These are phyloP conservation scores for Naganishia vishniacii DNA, from an alignment of 768 basidiomycete genomes.

Conservation along the genomic window DNA sequence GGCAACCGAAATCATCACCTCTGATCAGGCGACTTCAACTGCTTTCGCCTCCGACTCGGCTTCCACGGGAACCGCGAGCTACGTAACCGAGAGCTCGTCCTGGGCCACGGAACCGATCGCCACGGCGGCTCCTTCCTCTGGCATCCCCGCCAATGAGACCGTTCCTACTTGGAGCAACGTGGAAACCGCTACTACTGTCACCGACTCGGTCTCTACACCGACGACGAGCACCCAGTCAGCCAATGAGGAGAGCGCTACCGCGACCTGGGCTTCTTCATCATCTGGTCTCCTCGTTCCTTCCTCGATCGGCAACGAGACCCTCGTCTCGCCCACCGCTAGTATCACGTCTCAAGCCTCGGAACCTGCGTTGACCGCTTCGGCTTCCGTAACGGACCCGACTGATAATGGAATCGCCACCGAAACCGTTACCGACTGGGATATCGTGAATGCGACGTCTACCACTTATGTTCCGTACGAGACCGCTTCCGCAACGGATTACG, in stretches of 20 bases:
- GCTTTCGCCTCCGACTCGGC: not conserved
- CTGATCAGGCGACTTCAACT: not conserved
- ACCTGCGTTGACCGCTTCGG: slow-evolving; percentile 1
- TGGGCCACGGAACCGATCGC: not conserved
- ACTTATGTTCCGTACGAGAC: slow-evolving; percentile 15
- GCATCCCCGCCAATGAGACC: not conserved
- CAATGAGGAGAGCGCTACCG: slow-evolving; percentile 4
- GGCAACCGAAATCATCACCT: not conserved
- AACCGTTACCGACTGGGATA: slow-evolving; percentile 34
- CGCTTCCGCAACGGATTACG: slow-evolving; percentile 1
- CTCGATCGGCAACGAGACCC: not conserved
- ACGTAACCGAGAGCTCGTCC: not conserved
- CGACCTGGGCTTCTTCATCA: slow-evolving; percentile 10
- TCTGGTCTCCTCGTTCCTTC: slow-evolving; percentile 3
- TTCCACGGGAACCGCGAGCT: not conserved
- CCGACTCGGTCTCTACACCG: not conserved
- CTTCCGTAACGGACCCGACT: slow-evolving; percentile 12
- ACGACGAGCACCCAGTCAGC: slow-evolving; percentile 14
- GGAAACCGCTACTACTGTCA: slow-evolving; percentile 16
- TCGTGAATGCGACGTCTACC: slow-evolving; percentile 43
- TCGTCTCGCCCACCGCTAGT: not conserved
- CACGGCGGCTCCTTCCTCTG: not conserved
- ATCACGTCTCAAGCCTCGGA: not conserved
- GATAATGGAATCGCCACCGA: slow-evolving; percentile 39
- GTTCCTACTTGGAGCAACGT: not conserved